Evolutionary conservation across 768 basidiomycete genomes (phyloP), one percentile per base, ranked within the genome.

Genomic region (Pleurotus ostreatus): DNA sequence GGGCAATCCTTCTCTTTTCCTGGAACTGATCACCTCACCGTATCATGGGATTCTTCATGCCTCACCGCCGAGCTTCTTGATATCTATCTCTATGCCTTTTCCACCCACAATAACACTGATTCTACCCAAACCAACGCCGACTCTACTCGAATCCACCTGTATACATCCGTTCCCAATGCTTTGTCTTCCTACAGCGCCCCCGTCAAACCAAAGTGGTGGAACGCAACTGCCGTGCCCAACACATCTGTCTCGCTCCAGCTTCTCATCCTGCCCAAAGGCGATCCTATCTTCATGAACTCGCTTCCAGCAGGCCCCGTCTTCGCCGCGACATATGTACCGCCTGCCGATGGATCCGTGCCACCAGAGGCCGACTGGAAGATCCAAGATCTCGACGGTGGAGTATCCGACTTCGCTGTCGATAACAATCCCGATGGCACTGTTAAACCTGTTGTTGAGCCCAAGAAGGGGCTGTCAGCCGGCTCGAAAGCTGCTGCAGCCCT

Each of bases 251-350:
- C 65, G 1, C 78, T 91, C 15, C 85, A 90, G 63, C 65, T 92
- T 56, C 68, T 72, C 46, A 85, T 91, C 62, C 74, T 89, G 43
- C 61, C 78, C 1, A 61, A 75, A 5, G 80, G 78, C 20, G 58
- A 73, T 4, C 77, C 80, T 2, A 69, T 78, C 3, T 86, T 84
- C 74, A 65, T 80, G 22, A 71, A 76, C 49, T 68, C 74, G 41
- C 67, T 83, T 39, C 82, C 86, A 22, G 83, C 84, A 6, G 89
- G 85, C 0, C 90, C 90, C 44, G 67, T 90, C 55, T 85, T 89
- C 63, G 82, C 74, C 8, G 86, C 84, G 0, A 87, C 83, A 1
- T 87, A 85, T 68, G 67, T 74, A 3, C 59, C 74, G 1, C 71
- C 80, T 0, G 59, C 74, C 5, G 63, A 69, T 3, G 80, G 79